Conservation (phyloP, 257 asterid genomes). For the Striga asiatica region DNA sequence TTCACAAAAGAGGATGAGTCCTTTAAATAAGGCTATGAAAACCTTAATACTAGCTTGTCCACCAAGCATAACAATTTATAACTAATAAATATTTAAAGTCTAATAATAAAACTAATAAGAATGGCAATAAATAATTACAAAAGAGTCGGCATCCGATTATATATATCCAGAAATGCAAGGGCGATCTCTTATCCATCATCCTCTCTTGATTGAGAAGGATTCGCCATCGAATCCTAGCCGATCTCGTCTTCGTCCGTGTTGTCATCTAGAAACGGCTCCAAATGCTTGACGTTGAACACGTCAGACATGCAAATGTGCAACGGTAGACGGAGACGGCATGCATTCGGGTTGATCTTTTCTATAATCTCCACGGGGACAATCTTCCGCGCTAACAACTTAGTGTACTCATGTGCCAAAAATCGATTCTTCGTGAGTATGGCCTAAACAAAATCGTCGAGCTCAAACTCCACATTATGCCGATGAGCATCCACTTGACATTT, state of each 20-base stretch:
- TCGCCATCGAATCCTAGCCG: not conserved
- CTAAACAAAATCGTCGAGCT: not conserved
- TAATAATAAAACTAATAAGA: too few species aligned
- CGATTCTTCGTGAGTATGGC: not conserved
- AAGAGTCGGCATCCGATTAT: too few species aligned
- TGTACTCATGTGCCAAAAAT: not conserved
- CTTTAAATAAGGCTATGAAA: too few species aligned
- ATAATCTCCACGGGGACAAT: not conserved
- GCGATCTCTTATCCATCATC: too few species aligned
- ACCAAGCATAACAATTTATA: too few species aligned
- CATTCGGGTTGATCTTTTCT: not conserved
- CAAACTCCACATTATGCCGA: not conserved
- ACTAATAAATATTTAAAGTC: too few species aligned
- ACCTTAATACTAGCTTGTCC: too few species aligned
- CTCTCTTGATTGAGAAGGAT: not conserved
- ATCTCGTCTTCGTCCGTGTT: not conserved
- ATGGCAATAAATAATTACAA: too few species aligned
- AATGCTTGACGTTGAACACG: not conserved
- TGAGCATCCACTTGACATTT: not conserved
- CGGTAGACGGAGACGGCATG: not conserved
- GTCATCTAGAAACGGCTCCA: not conserved
- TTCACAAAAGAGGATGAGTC: too few species aligned
- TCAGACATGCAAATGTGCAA: not conserved
- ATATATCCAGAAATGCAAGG: too few species aligned
- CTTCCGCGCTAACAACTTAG: not conserved